These are phyloP conservation scores for Hanseniaspora meyeri DNA, from an alignment of 805 yeast genomes.

Conservation along the genomic window DNA sequence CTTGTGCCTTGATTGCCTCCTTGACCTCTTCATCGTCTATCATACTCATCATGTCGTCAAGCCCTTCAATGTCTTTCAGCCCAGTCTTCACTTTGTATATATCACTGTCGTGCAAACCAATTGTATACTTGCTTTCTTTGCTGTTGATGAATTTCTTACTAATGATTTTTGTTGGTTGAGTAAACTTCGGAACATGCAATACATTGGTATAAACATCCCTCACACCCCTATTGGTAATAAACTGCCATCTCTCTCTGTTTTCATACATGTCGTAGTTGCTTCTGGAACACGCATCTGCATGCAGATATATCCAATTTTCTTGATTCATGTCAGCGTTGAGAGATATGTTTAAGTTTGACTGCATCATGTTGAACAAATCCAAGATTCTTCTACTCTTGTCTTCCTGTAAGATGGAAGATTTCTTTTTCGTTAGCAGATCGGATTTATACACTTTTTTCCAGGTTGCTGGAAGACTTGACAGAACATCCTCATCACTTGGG, in stretches of 20 bases:
- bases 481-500: not conserved
- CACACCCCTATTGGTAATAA: constrained; percentile 38
- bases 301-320: constrained; percentile 74
- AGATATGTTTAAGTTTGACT: constrained; percentile 15
- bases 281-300: constrained; percentile 63
- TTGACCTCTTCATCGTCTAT: constrained; percentile 40
- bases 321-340: constrained; percentile 35
- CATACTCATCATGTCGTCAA: constrained; percentile 43
- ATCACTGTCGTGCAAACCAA: constrained; percentile 34
- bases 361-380: constrained; percentile 31
- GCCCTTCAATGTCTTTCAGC: constrained; percentile 40
- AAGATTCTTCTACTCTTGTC: constrained; percentile 29
- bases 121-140: constrained; percentile 27
- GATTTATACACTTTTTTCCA: not conserved
- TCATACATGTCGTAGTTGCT: constrained; percentile 52
- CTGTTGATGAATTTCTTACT: constrained; percentile 16
- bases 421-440: not conserved
- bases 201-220: constrained; percentile 82
- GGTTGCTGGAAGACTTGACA: not conserved
- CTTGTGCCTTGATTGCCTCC: constrained; percentile 10
- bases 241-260: constrained; percentile 41
- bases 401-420: not conserved
- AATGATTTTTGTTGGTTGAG: constrained; percentile 53
- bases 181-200: constrained; percentile 53
- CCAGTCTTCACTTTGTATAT: constrained; percentile 48